Evolutionary conservation across 345 rosid genomes (phyloP).

Genomic region (Crucihimalaya himalaica): DNA sequence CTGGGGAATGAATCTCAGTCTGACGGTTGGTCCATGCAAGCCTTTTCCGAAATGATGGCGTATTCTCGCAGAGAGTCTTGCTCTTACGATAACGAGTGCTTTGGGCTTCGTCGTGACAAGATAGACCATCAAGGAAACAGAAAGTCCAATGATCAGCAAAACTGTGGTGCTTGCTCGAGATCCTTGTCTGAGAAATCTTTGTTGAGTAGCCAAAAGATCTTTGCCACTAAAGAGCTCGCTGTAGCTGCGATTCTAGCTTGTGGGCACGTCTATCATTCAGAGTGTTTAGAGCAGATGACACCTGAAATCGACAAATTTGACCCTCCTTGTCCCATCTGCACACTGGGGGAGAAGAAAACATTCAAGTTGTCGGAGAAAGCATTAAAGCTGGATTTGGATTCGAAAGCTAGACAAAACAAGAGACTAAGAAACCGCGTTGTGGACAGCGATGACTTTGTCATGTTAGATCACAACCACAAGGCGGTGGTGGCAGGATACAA

Average conservation of each 20-base stretch:
- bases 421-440: constrained; percentile 65
- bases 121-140: constrained; percentile 45
- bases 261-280: constrained; percentile 92
- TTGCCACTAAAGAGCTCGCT: constrained; percentile 58
- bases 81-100: constrained; percentile 59
- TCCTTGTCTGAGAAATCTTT: constrained; percentile 64
- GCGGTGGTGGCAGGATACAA: constrained; percentile 33
- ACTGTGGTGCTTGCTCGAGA: constrained; percentile 84
- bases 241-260: constrained; percentile 76
- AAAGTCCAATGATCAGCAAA: constrained; percentile 56
- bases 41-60: constrained; percentile 74
- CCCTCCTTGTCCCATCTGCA: constrained; percentile 87
- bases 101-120: constrained; percentile 50
- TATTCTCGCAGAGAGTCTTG: constrained; percentile 66
- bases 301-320: constrained; percentile 74
- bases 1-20: constrained; percentile 55
- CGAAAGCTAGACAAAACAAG: constrained; percentile 57
- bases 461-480: constrained; percentile 41
- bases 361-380: constrained; percentile 75
- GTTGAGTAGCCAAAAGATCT: constrained; percentile 74
- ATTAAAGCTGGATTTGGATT: constrained; percentile 67
- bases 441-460: constrained; percentile 51
- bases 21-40: constrained; percentile 83
- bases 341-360: constrained; percentile 75
- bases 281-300: constrained; percentile 89